These are phyloP conservation scores for Cynara cardunculus DNA, from an alignment of 129 eudicot species.

Conservation along the genomic window DNA sequence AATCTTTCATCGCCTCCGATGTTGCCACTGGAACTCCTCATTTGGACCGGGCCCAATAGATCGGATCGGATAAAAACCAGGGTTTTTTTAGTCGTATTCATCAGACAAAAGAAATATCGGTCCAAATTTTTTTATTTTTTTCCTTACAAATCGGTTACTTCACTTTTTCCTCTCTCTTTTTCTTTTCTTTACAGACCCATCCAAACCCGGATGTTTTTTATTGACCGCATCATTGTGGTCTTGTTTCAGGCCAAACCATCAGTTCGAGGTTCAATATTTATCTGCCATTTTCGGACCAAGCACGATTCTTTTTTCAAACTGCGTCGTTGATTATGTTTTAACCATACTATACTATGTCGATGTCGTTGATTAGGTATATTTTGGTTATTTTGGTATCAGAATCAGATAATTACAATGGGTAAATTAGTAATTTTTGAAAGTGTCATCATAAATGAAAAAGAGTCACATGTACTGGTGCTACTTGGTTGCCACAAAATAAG, in stretches of 20 bases:
- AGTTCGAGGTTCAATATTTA: neutral
- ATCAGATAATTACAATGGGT: neutral
- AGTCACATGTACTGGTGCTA: slow-evolving; percentile 16
- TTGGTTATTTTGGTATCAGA: too few relatives aligned
- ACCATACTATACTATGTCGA: neutral
- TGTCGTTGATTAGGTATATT: too few relatives aligned
- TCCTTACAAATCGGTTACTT: too few relatives aligned
- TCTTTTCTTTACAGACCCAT: neutral
- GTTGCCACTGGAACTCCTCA: neutral
- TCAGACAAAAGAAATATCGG: too few relatives aligned
- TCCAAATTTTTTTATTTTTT: too few relatives aligned
- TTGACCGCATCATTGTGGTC: neutral
- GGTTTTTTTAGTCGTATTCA: neutral
- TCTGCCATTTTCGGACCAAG: neutral
- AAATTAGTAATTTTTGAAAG: neutral
- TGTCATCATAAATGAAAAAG: slow-evolving; percentile 16
- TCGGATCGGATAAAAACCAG: too few relatives aligned
- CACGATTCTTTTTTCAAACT: too few relatives aligned
- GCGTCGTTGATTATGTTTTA: too few relatives aligned
- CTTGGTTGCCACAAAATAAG: slow-evolving; percentile 17
- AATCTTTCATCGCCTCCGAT: too few relatives aligned
- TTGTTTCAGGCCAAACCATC: neutral
- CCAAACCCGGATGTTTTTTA: neutral
- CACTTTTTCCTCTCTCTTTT: neutral
- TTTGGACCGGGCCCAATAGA: neutral